Evolutionary conservation across 23 red algal species (phyloP), one percentile per base, ranked within the genome.

Genomic region (Pyropia haitanensis): DNA sequence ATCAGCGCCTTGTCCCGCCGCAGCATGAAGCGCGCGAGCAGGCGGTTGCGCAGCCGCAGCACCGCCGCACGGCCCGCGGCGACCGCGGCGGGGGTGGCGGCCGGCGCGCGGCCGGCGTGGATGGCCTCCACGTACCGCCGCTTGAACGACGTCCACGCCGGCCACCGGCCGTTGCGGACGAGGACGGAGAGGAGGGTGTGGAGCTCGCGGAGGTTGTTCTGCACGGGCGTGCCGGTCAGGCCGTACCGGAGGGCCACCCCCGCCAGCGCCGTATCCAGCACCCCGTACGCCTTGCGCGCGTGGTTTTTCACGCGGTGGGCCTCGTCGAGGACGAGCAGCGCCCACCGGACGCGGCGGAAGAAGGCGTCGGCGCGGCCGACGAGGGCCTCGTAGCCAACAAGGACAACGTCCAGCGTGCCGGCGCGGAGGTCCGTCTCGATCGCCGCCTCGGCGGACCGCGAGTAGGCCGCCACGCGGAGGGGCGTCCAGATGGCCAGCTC

Each of bases 201-300:
- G 2, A 88, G 39, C 51, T 96, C 91, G 63, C 60, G 81, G 2
- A 96, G 67, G 12, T 62, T 60, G 64, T 96, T 96, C 62, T 96
- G 91, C 29, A 96, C 71, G 3, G 91, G 82, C 53, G 91, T 96
- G n/a, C 91, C 91, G 12, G 91, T 89, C 18, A 96, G 64, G 46
- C 82, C 76, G 63, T 85, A 85, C 58, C 70, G 67, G 49, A 71
- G 71, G 0, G 66, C 39, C 2, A 96, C 14, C 21, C 48, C 33
- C 29, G 32, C 56, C 53, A 96, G 30, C 19, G 91, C 83, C 31
- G 76, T 68, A 33, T 70, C 56, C 39, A 96, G 30, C 19, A 83
- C 83, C 31, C 81, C 58, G 46, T 63, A 88, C 25, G 85, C 71
- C 48, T 88, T 83, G n/a, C 77, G 79, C 18, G 64, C 60, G 61